Conservation (phyloP, 1,284 basidiomycete genomes). For the Ustilago tritici region DNA sequence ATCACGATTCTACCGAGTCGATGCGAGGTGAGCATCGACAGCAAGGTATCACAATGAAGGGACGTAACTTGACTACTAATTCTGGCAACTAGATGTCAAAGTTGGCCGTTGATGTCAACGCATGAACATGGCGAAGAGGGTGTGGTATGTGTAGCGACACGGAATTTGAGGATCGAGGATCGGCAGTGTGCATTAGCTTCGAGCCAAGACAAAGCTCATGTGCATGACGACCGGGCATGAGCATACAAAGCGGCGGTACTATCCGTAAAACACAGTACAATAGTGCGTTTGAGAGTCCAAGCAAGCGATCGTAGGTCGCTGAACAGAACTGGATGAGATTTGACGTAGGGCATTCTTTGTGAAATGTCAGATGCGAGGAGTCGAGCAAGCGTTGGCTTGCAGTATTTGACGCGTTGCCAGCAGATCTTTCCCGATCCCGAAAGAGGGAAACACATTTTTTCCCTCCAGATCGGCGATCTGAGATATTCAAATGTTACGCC, state of each 20-base stretch:
- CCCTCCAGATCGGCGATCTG: no score
- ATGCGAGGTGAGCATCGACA: neutral
- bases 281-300: conserved; percentile 1
- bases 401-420: conserved; percentile 17
- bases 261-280: neutral
- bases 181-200: neutral
- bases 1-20: neutral
- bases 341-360: conserved; percentile 25
- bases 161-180: neutral
- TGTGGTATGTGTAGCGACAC: conserved; percentile 12
- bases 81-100: conserved; percentile 8
- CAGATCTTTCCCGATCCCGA: no score
- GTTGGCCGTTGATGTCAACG: neutral
- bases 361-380: conserved; percentile 32
- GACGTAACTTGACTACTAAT: conserved; percentile 23
- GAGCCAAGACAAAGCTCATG: conserved; percentile 9
- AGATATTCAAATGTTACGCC: neutral
- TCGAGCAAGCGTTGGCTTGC: conserved; percentile 9
- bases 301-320: neutral
- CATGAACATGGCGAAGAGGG: conserved; percentile 4
- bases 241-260: conserved; percentile 4
- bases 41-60: conserved; percentile 15
- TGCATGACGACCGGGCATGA: neutral
- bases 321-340: neutral
- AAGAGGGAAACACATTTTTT: no score